A percentile compares a stretch with the other conserved stretches of the same genome.
Evolutionary conservation across 2,329 filamentous ascomycete species (phyloP).

Genomic region (Fusarium caatingaense): DNA sequence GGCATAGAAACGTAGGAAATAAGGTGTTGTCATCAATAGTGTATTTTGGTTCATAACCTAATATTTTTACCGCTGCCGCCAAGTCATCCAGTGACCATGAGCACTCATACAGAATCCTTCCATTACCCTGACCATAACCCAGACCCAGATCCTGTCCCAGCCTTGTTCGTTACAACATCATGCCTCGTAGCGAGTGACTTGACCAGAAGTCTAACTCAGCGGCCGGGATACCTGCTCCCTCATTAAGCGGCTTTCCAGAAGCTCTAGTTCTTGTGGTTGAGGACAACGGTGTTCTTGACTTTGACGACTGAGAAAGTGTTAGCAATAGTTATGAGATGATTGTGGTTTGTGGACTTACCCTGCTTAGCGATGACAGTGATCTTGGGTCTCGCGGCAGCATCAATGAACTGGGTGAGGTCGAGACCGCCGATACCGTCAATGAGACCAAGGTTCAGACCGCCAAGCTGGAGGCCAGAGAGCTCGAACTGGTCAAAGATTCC

Average conservation of each 20-base stretch:
- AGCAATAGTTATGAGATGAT: not conserved
- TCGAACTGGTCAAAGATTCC: constrained; percentile 49
- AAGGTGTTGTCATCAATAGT: not conserved
- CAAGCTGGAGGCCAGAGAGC: constrained; percentile 44
- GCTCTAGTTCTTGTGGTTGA: constrained; percentile 8
- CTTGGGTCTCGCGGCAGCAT: constrained; percentile 44
- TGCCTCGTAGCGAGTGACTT: constrained; percentile 6
- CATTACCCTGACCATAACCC: not conserved
- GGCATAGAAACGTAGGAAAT: not conserved
- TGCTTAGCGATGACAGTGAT: constrained; percentile 45
- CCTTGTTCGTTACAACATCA: constrained; percentile 12
- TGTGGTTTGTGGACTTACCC: constrained; percentile 23
- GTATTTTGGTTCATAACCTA: not conserved
- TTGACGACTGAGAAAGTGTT: constrained; percentile 19
- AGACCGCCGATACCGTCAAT: constrained; percentile 45
- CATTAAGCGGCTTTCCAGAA: not conserved
- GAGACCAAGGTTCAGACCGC: constrained; percentile 47
- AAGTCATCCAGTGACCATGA: constrained; percentile 20
- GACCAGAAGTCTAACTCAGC: constrained; percentile 12
- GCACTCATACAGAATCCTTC: not conserved
- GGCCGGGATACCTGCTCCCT: constrained; percentile 34
- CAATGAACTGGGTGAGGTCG: constrained; percentile 49
- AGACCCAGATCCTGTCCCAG: not conserved
- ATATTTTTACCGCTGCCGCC: not conserved
- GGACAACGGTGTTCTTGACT: constrained; percentile 1